Evolutionary conservation across 176 grass and related monocot genomes (phyloP).

Genomic region (Aegilops sharonensis): DNA sequence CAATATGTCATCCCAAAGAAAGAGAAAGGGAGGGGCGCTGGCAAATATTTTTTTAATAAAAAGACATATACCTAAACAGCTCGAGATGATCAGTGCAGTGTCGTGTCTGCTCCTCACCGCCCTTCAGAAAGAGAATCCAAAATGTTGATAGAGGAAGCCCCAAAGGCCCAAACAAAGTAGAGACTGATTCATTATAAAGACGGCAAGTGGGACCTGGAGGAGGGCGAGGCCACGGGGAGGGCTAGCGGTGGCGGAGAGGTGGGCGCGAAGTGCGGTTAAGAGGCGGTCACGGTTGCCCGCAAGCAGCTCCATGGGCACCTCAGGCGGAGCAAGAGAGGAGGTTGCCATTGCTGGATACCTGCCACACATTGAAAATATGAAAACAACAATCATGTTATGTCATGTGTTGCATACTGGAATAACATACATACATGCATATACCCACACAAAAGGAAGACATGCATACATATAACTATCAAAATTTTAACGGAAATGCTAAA

Average conservation of each 20-base stretch:
- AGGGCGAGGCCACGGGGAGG: constrained; percentile 56
- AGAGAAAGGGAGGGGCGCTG: neutral
- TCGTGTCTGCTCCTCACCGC: constrained; percentile 70
- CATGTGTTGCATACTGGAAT: no score
- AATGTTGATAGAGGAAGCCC: neutral
- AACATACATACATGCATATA: no score
- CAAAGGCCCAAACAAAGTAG: neutral
- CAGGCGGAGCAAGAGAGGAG: constrained; percentile 49
- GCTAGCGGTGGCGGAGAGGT: constrained; percentile 47
- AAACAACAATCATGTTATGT: neutral
- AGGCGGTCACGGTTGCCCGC: constrained; percentile 69
- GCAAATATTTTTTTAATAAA: neutral
- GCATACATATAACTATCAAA: neutral
- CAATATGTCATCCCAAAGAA: neutral
- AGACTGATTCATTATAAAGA: neutral
- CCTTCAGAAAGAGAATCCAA: constrained; percentile 24
- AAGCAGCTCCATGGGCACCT: constrained; percentile 83
- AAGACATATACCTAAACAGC: constrained; percentile 56
- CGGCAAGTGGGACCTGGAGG: constrained; percentile 52
- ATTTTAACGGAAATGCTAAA: neutral
- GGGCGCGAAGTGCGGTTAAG: constrained; percentile 46
- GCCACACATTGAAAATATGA: neutral
- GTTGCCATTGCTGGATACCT: constrained; percentile 56
- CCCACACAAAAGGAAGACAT: no score
- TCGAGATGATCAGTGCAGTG: constrained; percentile 81